A percentile compares a stretch with the other conserved stretches of the same genome.
These are phyloP conservation scores for Fusarium nelsonii DNA, from an alignment of 2,329 filamentous ascomycete genomes.

Conservation along the genomic window DNA sequence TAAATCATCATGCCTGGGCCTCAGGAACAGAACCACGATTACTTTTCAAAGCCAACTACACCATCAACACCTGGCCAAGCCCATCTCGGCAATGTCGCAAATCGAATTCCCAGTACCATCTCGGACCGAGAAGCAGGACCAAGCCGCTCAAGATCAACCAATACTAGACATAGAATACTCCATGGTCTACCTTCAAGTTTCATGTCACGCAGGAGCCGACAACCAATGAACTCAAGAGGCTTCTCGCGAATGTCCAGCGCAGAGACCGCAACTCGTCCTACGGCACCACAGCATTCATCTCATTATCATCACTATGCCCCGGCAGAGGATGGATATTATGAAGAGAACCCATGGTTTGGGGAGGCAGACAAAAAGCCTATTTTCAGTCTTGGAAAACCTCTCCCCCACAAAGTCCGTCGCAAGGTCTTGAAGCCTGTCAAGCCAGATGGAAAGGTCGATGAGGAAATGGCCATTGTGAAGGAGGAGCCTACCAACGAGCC, in stretches of 20 bases:
- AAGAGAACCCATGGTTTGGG: constrained; percentile 41
- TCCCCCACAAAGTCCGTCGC: constrained; percentile 36
- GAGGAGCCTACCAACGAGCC: not conserved
- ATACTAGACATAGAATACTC: constrained; percentile 2
- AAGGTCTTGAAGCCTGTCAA: constrained; percentile 7
- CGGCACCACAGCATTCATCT: constrained; percentile 1
- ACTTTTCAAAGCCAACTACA: constrained; percentile 18
- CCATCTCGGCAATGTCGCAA: constrained; percentile 24
- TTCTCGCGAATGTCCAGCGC: constrained; percentile 6
- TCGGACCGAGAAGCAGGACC: constrained; percentile 9
- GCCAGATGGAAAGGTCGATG: constrained; percentile 15
- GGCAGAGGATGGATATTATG: constrained; percentile 34
- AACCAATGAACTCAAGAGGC: not conserved
- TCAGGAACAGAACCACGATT: constrained; percentile 19
- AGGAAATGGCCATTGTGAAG: constrained; percentile 21
- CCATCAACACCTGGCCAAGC: constrained; percentile 27
- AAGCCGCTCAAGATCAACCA: not conserved
- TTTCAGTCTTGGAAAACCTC: constrained; percentile 38
- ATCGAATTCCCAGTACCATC: constrained; percentile 27
- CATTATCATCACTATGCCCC: constrained; percentile 17
- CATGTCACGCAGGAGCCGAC: constrained; percentile 21
- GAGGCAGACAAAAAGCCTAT: constrained; percentile 32
- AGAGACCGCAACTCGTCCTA: not conserved
- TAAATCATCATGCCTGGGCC: not conserved
- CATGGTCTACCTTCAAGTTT: constrained; percentile 3